Base-by-base conservation (phyloP, 805 yeast species). In the Sugiyamaella valdiviana region DNA sequence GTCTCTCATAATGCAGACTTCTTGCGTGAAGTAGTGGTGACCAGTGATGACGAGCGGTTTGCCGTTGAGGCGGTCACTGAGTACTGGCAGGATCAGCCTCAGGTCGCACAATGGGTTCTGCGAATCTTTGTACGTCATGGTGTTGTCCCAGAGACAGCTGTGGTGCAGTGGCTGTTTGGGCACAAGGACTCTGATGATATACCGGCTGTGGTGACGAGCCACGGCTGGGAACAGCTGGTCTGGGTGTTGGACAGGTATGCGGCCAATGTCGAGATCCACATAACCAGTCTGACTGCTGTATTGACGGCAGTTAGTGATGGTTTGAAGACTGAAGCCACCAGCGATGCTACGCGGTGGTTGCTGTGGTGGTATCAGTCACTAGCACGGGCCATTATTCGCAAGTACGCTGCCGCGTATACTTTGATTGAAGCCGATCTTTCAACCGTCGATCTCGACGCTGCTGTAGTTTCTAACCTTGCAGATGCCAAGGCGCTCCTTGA, bases 61-160 rank as follows among this genome's bases (percentile, higher is more conserved):
- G 71, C 79, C 9, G 73, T 83, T 39, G 76, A 73, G 21, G 74
- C 82, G 1, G 78, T 83, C 2, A 59, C 85, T 36, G 68, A 77
- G 42, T 79, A 76, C 58, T 85, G 95, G 93, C 73, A 74, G 49
- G 68, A 71, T 41, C 79, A 81, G 50, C 82, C 85, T 1, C 77
- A 81, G 58, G 77, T 79, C 46, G 93, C 85, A 0, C 77, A 71
- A 48, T 67, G 82, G 50, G 76, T 83, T 9, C 62, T 79, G 37
- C 80, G 78, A 52, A 72, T 76, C 45, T 67, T 83, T 51, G 69
- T 72, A 46, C 67, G 70, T 21, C 69, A 69, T 45, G 74, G 70
- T 2, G 62, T 82, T 19, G 15, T 45, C 6, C 12, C 36, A 24
- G 44, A 22, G 14, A 16, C 22, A 1, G 7, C 29, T 20, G 24